phyloP scores from a whole-genome alignment of 768 basidiomycete species.

The Lentinula guzmanii region DNA sequence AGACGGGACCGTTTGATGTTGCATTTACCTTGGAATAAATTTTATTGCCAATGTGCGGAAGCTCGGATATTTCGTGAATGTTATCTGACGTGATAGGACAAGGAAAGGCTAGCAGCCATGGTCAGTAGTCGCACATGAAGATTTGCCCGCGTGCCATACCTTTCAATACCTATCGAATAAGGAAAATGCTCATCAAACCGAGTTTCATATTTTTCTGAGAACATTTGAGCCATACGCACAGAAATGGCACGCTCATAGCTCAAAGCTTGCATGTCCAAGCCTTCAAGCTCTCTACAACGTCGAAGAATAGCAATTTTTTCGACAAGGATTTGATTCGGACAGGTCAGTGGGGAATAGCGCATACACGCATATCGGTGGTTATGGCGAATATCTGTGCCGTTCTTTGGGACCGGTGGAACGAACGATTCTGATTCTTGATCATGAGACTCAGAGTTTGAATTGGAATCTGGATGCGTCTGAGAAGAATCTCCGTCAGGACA shows the following conservation, averaged over 20 bases:
- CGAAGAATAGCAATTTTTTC: conserved; percentile 55
- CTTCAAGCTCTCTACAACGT: conserved; percentile 56
- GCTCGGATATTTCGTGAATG: conserved; percentile 30
- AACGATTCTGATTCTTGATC: not conserved
- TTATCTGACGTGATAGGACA: conserved; percentile 29
- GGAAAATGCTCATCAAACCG: not conserved
- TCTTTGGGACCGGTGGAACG: not conserved
- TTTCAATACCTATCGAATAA: conserved; percentile 36
- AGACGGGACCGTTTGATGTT: not conserved
- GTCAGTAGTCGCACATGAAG: not conserved
- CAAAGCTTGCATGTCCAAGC: conserved; percentile 59
- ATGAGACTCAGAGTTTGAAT: not conserved
- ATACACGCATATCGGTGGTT: conserved; percentile 48
- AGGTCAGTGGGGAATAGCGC: conserved; percentile 60
- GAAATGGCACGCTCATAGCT: conserved; percentile 70
- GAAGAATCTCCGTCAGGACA: conserved; percentile 32
- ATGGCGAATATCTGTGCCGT: conserved; percentile 16
- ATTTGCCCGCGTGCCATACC: conserved; percentile 18
- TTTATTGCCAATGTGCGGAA: conserved; percentile 45
- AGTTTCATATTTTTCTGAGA: not conserved
- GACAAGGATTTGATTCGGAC: conserved; percentile 60
- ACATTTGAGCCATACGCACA: conserved; percentile 30
- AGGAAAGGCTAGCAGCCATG: conserved; percentile 41
- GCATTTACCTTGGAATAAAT: conserved; percentile 40
- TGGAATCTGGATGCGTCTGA: not conserved